phyloP scores from a whole-genome alignment of 768 basidiomycete species.

The Podaxis pistillaris region DNA sequence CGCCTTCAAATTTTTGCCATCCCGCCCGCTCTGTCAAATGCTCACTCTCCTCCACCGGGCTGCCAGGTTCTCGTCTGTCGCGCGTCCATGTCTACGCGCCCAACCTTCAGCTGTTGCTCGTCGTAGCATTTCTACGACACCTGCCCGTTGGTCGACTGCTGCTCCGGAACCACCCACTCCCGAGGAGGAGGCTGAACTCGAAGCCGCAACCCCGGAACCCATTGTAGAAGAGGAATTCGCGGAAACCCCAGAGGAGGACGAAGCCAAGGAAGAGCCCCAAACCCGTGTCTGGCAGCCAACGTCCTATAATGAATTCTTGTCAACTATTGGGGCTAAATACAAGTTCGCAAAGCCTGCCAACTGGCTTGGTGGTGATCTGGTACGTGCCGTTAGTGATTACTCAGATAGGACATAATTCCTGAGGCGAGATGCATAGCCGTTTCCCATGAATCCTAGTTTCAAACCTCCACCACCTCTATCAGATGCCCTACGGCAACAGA shows the following conservation, averaged over 20 bases:
- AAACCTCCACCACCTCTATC: constrained; percentile 77
- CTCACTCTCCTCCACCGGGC: constrained; percentile 32
- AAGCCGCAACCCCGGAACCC: constrained; percentile 16
- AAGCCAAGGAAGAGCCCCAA: not conserved
- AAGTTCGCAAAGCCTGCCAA: constrained; percentile 48
- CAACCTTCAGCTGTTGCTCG: constrained; percentile 20
- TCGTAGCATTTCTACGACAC: constrained; percentile 28
- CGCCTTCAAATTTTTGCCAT: constrained; percentile 30
- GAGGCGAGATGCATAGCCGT: constrained; percentile 54
- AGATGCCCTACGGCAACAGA: constrained; percentile 48
- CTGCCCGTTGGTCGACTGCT: constrained; percentile 20
- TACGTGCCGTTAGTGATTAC: constrained; percentile 32
- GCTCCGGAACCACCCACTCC: constrained; percentile 27
- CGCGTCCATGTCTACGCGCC: constrained; percentile 28
- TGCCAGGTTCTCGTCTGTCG: constrained; percentile 20
- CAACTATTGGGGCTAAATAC: constrained; percentile 39
- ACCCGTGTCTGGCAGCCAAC: constrained; percentile 19
- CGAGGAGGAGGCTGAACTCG: constrained; percentile 20
- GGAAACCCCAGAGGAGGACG: constrained; percentile 14
- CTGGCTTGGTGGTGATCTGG: constrained; percentile 60
- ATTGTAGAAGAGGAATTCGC: constrained; percentile 16
- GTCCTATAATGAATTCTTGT: constrained; percentile 41
- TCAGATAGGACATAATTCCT: constrained; percentile 4
- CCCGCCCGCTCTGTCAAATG: constrained; percentile 25
- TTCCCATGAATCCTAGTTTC: constrained; percentile 84